A percentile compares a stretch with the other conserved stretches of the same genome.
Evolutionary conservation across 1,284 basidiomycete species (phyloP).

Genomic region (Pascua sp.): DNA sequence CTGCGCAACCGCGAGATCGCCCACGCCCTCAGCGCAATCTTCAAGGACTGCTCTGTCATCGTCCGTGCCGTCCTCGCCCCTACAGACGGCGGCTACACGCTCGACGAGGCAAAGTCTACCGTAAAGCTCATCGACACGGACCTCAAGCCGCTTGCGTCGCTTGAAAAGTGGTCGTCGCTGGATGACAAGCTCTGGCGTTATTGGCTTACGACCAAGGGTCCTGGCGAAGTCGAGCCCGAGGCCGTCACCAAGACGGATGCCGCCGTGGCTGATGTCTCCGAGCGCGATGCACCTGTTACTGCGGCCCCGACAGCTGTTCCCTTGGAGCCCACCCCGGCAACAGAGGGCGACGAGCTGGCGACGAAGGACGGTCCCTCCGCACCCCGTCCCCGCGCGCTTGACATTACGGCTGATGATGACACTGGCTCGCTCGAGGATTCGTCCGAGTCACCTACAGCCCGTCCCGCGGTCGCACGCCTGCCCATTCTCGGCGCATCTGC

Average conservation of each 20-base stretch:
- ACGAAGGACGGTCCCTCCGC: too few relatives aligned
- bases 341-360: too few relatives aligned
- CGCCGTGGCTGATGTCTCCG: too few relatives aligned
- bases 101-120: constrained; percentile 27
- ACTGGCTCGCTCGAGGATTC: neutral
- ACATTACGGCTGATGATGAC: constrained; percentile 2
- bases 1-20: constrained; percentile 56
- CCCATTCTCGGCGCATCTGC: neutral
- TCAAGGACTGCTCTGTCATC: constrained; percentile 94
- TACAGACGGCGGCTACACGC: constrained; percentile 9
- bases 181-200: constrained; percentile 62
- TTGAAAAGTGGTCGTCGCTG: constrained; percentile 68
- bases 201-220: constrained; percentile 45
- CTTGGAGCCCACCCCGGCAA: too few relatives aligned
- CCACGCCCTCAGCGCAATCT: constrained; percentile 82
- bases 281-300: neutral
- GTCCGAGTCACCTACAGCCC: too few relatives aligned
- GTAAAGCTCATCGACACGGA: constrained; percentile 82
- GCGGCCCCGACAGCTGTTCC: neutral
- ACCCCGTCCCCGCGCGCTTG: too few relatives aligned
- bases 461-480: too few relatives aligned
- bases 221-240: too few relatives aligned
- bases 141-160: constrained; percentile 65
- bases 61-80: constrained; percentile 48
- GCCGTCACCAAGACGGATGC: too few relatives aligned